Conservation (phyloP, 1,139 yeast genomes). For the Pichia sp. region DNA sequence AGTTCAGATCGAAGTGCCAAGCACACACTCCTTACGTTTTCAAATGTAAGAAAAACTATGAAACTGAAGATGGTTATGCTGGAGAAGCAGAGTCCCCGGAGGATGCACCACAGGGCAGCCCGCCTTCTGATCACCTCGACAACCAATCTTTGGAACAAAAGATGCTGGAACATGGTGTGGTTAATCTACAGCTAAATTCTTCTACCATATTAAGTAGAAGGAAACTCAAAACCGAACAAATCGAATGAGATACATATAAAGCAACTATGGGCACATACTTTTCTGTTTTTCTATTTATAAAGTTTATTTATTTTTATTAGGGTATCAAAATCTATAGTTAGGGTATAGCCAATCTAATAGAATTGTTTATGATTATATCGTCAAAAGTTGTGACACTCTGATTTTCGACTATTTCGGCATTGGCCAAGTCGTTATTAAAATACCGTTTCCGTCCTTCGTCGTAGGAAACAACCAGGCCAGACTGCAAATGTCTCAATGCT, state of each 20-base stretch:
- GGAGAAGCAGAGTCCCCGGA: constrained; percentile 4
- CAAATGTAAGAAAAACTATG: neutral
- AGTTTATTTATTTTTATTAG: neutral
- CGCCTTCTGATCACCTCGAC: neutral
- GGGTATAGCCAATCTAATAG: neutral
- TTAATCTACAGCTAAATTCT: constrained; percentile 52
- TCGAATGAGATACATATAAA: neutral
- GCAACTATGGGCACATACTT: neutral
- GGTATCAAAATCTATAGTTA: neutral
- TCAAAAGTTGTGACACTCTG: constrained; percentile 33
- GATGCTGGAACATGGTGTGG: constrained; percentile 24
- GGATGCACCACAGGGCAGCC: neutral
- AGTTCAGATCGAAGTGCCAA: constrained; percentile 13
- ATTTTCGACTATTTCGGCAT: constrained; percentile 53
- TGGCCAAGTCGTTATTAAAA: constrained; percentile 62
- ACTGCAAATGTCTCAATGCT: constrained; percentile 61
- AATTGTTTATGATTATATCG: constrained; percentile 13
- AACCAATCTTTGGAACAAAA: constrained; percentile 12
- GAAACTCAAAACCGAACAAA: constrained; percentile 25
- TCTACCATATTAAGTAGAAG: constrained; percentile 61
- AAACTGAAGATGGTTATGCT: constrained; percentile 5
- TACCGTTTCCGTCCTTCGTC: constrained; percentile 62
- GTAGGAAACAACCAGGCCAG: constrained; percentile 58
- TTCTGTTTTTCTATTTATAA: neutral
- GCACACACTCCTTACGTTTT: constrained; percentile 19